Conservation (phyloP, 257 asterid genomes). For the Rubia yunnanensis region DNA sequence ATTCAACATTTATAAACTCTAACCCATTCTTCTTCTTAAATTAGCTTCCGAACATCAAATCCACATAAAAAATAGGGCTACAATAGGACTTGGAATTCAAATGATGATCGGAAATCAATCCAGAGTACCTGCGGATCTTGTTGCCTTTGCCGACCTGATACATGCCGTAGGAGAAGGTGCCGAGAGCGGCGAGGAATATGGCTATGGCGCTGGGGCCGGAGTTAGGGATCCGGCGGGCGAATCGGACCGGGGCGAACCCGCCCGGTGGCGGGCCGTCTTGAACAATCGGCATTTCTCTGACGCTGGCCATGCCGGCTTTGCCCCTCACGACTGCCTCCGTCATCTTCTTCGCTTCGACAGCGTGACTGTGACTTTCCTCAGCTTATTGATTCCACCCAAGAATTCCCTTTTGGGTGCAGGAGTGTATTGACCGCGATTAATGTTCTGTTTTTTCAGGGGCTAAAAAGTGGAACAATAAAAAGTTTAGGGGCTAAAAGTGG, state of each 20-base stretch:
- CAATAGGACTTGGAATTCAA: neutral
- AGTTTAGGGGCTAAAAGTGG: too few relatives aligned
- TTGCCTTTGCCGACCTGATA: slow-evolving; percentile 89
- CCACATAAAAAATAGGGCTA: neutral
- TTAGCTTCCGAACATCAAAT: neutral
- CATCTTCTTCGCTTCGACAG: slow-evolving; percentile 29
- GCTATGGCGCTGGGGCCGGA: slow-evolving; percentile 80
- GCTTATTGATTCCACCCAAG: neutral
- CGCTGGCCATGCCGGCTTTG: slow-evolving; percentile 84
- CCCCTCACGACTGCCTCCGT: slow-evolving; percentile 83
- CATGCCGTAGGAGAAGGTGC: slow-evolving; percentile 90
- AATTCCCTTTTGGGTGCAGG: neutral
- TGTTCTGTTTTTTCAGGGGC: too few relatives aligned
- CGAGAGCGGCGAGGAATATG: slow-evolving; percentile 67
- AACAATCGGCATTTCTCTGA: slow-evolving; percentile 85
- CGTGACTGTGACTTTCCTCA: neutral
- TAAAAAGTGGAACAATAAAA: too few relatives aligned
- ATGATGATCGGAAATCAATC: neutral
- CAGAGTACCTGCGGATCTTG: slow-evolving; percentile 78
- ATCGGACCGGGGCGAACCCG: slow-evolving; percentile 89
- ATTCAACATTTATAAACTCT: neutral
- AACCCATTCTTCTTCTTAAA: neutral
- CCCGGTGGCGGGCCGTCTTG: slow-evolving; percentile 99
- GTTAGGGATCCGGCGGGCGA: slow-evolving; percentile 75
- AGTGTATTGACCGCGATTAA: neutral